Conservation (phyloP, 495 filamentous ascomycete species). For the Bombardia bombarda region DNA sequence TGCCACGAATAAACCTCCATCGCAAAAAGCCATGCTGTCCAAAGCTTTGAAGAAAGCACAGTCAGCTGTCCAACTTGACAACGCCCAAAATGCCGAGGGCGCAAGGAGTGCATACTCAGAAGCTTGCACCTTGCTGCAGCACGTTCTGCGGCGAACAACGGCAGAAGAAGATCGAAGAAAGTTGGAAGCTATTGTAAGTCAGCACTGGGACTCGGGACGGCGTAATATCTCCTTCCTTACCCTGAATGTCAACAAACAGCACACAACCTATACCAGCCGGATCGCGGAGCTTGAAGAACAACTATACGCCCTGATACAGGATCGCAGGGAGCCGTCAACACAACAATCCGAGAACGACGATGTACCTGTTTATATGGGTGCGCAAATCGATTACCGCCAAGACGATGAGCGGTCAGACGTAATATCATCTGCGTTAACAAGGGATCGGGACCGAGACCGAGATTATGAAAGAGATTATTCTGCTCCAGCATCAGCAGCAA, state of each 20-base stretch:
- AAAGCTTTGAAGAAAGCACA: slow-evolving; percentile 92
- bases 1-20: slow-evolving; percentile 39
- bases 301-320: no score
- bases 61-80: slow-evolving; percentile 88
- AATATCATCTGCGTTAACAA: neutral
- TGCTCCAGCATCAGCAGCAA: slow-evolving; percentile 16
- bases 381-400: slow-evolving; percentile 37
- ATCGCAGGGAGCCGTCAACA: no score
- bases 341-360: slow-evolving; percentile 58
- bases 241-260: no score
- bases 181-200: slow-evolving; percentile 80
- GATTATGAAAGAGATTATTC: slow-evolving; percentile 18
- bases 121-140: slow-evolving; percentile 73
- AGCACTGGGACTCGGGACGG: neutral
- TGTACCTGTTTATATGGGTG: slow-evolving; percentile 34
- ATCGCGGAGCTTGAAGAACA: slow-evolving; percentile 74
- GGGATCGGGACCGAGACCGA: neutral
- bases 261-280: slow-evolving; percentile 79
- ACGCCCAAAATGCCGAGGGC: slow-evolving; percentile 87
- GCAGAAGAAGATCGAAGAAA: slow-evolving; percentile 79
- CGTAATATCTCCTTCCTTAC: no score
- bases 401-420: slow-evolving; percentile 8
- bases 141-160: slow-evolving; percentile 77
- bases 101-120: slow-evolving; percentile 88
- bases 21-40: slow-evolving; percentile 87